Base-by-base conservation (phyloP, 1,284 basidiomycete species). In the Ustilago vetiveriae region DNA sequence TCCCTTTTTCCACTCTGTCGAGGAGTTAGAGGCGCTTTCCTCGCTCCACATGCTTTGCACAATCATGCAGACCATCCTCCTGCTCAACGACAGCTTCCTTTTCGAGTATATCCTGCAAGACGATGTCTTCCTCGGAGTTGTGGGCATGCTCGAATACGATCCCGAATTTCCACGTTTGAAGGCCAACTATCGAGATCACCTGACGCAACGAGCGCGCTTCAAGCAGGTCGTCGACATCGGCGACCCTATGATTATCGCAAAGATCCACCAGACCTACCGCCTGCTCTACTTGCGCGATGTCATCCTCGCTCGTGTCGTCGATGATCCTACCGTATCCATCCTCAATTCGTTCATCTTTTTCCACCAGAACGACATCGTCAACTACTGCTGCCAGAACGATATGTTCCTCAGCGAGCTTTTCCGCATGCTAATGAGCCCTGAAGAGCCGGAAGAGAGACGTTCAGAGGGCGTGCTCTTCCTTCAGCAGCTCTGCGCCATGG, bases 291-390 rank as follows among this genome's bases (percentile, higher is more conserved):
- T 99, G 69, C 98, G 97, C 82, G 95, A 98, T 80, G 95, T 99
- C 57, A 92, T 98, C 32, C 90, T 99, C 29, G 93, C 94, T 0
- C 89, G 95, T 7, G 89, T 91, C 3, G 87, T 98, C 40, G 95
- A 99, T 79, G 95, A 99, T 82, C 91, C 92, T 1, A 97, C 94
- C 0, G 96, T 97, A 85, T 94, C 94, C 75, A 92, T 97, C 75
- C 88, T 98, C 76, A 97, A 94, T 83, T 93, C 92, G 16, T 92
- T 92, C 83, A 92, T 98, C 82, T 95, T 98, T 82, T 98, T 95
- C 87, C 96, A 98, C 84, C 95, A 99, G 83, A 94, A 95, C 77
- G 95, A 98, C 83, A 98, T 98, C 79, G 92, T 98, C 80, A 89
- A 87, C 50, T 90, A 95, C 81, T 88, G 97, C 42, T 90, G 94